These are phyloP conservation scores for Claviceps digitariae DNA, from an alignment of 2,329 filamentous ascomycete genomes.

Conservation along the genomic window DNA sequence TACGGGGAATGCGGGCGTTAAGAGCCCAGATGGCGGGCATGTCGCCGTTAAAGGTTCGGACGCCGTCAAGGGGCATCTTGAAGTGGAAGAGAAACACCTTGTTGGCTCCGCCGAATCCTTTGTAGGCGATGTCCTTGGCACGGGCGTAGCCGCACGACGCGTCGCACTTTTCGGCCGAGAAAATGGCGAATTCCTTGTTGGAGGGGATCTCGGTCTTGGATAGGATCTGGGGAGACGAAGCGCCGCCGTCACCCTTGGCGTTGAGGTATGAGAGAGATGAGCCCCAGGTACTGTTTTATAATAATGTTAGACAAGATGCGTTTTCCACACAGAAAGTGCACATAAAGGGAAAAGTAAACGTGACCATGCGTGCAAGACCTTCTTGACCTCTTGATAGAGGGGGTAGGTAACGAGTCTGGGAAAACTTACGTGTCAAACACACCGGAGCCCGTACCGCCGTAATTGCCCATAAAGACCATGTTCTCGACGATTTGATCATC, in stretches of 20 bases:
- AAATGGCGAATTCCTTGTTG: slow-evolving; percentile 32
- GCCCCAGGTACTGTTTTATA: slow-evolving; percentile 25
- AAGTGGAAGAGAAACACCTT: slow-evolving; percentile 67
- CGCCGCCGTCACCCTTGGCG: slow-evolving; percentile 25
- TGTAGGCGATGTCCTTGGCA: slow-evolving; percentile 30
- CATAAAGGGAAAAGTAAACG: background rate
- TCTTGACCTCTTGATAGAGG: background rate
- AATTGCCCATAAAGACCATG: slow-evolving; percentile 34
- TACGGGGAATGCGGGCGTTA: slow-evolving; percentile 58
- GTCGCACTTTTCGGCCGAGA: slow-evolving; percentile 29
- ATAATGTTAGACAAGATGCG: background rate
- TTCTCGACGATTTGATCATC: slow-evolving; percentile 25
- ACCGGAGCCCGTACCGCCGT: slow-evolving; percentile 30
- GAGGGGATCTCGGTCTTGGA: slow-evolving; percentile 26
- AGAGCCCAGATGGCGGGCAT: slow-evolving; percentile 67
- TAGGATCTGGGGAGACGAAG: slow-evolving; percentile 25
- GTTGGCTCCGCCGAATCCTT: slow-evolving; percentile 56
- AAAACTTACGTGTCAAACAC: slow-evolving; percentile 28
- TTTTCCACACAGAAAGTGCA: background rate
- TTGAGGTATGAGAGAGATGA: slow-evolving; percentile 33
- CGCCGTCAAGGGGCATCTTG: slow-evolving; percentile 51
- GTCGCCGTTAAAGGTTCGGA: slow-evolving; percentile 40
- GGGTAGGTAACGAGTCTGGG: background rate
- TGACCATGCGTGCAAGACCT: background rate
- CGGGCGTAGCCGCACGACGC: slow-evolving; percentile 31